phyloP scores from a whole-genome alignment of 2,329 filamentous ascomycete species.

The Diaporthe sp. region DNA sequence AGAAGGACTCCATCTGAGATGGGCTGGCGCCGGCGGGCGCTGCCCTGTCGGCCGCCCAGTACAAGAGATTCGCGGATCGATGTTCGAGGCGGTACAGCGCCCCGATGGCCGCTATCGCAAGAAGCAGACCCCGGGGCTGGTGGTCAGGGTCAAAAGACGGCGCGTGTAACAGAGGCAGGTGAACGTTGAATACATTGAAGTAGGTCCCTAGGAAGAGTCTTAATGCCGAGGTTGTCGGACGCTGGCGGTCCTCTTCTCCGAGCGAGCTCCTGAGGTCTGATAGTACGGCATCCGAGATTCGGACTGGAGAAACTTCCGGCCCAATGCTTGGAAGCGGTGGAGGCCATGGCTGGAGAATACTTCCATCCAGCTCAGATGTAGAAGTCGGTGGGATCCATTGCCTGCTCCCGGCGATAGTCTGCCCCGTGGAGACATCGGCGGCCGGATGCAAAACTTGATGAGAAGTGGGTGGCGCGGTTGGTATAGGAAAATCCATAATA shows the following conservation, averaged over 20 bases:
- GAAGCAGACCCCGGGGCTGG: background rate
- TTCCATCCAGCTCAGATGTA: background rate
- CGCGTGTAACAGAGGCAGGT: background rate
- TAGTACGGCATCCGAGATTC: background rate
- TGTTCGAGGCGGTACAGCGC: background rate
- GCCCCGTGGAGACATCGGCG: too few species aligned
- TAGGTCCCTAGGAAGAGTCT: background rate
- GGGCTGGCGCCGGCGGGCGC: background rate
- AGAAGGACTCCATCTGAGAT: too few species aligned
- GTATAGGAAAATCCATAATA: background rate
- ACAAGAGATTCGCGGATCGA: background rate
- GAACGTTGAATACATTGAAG: constrained; percentile 1
- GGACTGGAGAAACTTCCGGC: too few species aligned
- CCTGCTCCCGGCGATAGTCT: too few species aligned
- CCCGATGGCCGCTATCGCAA: background rate
- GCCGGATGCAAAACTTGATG: too few species aligned
- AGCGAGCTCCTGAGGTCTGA: background rate
- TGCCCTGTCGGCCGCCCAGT: background rate
- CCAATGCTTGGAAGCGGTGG: background rate
- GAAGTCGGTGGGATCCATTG: too few species aligned
- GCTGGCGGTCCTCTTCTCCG: background rate
- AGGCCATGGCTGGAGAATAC: background rate
- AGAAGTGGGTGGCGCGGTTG: background rate
- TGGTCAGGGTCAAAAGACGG: background rate
- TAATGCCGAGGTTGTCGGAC: background rate